Base-by-base conservation (phyloP, 148 eudicot species). In the Hydrangea macrophylla region DNA sequence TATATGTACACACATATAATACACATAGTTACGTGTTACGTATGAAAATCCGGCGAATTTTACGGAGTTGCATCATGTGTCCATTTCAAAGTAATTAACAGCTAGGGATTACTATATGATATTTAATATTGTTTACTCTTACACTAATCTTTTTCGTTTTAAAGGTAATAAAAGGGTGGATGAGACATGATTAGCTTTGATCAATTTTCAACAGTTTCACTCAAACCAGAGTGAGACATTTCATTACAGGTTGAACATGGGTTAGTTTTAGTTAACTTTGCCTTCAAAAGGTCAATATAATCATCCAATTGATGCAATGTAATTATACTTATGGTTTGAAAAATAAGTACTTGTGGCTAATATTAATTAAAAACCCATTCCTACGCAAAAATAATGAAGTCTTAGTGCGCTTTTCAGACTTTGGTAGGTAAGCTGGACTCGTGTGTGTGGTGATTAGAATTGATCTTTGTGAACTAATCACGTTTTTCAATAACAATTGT, bases 121-220 rank as follows among this genome's bases (percentile, higher is more conserved):
- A 10, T 36, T 55, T 55, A 6, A n/a, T n/a, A n/a, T n/a, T n/a
- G n/a, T n/a, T n/a, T n/a, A n/a, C n/a, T n/a, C 62, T 60, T 27
- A 62, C 62, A 12, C 18, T 12, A 27, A 40, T 28, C 55, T 12
- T 26, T 22, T 2, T 44, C 31, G 9, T 17, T 42, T 72, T 9
- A 56, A 72, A 42, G 39, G 22, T 42, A 55, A 42, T 64, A 22
- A 37, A 44, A 17, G 17, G 25, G 22, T 42, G 62, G 61, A 15
- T n/a, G 40, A 62, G 56, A 39, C 42, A 64, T 72, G 44, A 64
- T 72, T 72, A 42, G 62, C 15, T 62, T 54, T 62, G 55, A 55
- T 54, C 62, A 62, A 37, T 62, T 71, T 63, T 54, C 67, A 30
- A 54, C 69, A 9, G 30, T n/a, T 64, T 55, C 24, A 44, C 24